Conservation (phyloP, 164 flowering plant species). For the Piper betle region DNA sequence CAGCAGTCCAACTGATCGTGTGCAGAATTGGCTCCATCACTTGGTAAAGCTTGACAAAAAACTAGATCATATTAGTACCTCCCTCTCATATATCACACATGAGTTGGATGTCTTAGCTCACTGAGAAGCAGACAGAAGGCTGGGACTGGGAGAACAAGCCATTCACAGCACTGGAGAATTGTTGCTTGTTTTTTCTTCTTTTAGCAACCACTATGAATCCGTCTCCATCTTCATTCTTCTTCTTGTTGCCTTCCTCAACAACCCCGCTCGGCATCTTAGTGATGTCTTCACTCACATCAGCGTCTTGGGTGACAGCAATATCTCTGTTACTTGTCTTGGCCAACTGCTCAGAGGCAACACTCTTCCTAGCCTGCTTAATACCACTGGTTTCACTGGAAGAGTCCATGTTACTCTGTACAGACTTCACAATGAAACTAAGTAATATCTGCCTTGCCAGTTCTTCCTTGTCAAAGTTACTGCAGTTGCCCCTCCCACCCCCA, state of each 20-base stretch:
- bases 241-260: conserved; percentile 16
- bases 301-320: conserved; percentile 48
- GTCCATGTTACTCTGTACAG: conserved; percentile 42
- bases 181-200: conserved; percentile 59
- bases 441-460: conserved; percentile 85
- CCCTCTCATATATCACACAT: too few relatives aligned
- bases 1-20: too few relatives aligned
- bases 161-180: conserved; percentile 31
- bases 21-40: too few relatives aligned
- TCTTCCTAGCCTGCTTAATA: conserved; percentile 11
- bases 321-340: conserved; percentile 58
- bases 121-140: conserved; percentile 67
- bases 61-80: too few relatives aligned
- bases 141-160: conserved; percentile 48
- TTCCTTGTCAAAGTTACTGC: conserved; percentile 32
- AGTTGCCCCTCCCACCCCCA: conserved; percentile 19
- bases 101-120: conserved; percentile 23
- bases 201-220: conserved; percentile 66
- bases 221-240: conserved; percentile 46
- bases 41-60: too few relatives aligned
- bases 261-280: background rate
- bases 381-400: conserved; percentile 15
- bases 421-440: conserved; percentile 61
- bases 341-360: conserved; percentile 15
- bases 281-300: conserved; percentile 7